A percentile compares a stretch with the other conserved stretches of the same genome.
These are phyloP conservation scores for Neodidymelliopsis sp. DNA, from an alignment of 2,329 filamentous ascomycete genomes.

Conservation along the genomic window DNA sequence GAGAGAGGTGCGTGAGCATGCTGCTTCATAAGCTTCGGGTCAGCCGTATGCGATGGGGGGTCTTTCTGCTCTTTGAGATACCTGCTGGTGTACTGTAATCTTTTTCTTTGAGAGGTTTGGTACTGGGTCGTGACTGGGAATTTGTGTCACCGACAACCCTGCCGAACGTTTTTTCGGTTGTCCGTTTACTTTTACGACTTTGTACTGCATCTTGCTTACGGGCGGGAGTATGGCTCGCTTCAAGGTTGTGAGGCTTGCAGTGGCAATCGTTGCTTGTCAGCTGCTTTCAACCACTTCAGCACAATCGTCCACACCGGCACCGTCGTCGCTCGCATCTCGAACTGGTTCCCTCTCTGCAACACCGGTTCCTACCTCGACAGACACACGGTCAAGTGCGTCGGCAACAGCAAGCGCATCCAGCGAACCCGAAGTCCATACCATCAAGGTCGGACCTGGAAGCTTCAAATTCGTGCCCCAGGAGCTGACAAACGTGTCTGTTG, in stretches of 20 bases:
- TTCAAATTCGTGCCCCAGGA: constrained; percentile 49
- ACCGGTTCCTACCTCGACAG: not conserved
- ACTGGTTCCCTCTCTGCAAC: not conserved
- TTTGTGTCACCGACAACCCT: not conserved
- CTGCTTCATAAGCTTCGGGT: constrained; percentile 10
- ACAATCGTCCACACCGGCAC: not conserved
- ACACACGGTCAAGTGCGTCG: constrained; percentile 1
- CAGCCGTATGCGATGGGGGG: constrained; percentile 11
- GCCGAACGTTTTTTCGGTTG: too few relatives aligned
- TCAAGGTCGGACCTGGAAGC: constrained; percentile 48
- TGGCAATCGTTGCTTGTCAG: constrained; percentile 18
- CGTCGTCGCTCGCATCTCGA: constrained; percentile 3
- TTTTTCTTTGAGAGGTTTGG: not conserved
- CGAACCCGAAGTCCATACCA: constrained; percentile 37
- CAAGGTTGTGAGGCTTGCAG: constrained; percentile 21
- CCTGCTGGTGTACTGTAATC: not conserved
- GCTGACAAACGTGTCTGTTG: constrained; percentile 45
- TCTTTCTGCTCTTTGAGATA: constrained; percentile 1
- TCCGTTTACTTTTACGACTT: not conserved
- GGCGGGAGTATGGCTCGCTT: constrained; percentile 18
- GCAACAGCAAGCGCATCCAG: constrained; percentile 26
- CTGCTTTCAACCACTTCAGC: constrained; percentile 12
- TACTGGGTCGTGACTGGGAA: not conserved
- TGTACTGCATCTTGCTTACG: not conserved
- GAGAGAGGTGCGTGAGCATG: constrained; percentile 7